Evolutionary conservation across 2,329 filamentous ascomycete genomes (phyloP).

Genomic region (Aphanocladium album): DNA sequence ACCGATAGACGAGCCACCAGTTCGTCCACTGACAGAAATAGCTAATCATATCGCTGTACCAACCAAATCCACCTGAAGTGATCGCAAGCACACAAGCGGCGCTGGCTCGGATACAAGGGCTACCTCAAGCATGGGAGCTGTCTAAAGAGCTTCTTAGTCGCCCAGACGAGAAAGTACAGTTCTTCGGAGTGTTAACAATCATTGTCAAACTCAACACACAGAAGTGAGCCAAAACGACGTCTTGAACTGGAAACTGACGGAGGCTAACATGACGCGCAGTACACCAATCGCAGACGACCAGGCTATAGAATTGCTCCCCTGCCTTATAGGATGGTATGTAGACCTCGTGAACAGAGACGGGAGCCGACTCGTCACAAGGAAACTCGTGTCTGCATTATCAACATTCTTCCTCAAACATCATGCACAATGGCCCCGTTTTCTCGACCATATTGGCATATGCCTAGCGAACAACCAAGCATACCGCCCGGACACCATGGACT

Average conservation of each 20-base stretch:
- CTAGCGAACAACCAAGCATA: slow-evolving; percentile 34
- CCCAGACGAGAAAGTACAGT: slow-evolving; percentile 70
- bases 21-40: neutral
- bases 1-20: too few relatives aligned
- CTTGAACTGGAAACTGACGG: neutral
- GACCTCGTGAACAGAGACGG: slow-evolving; percentile 46
- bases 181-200: slow-evolving; percentile 89
- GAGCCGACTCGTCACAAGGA: slow-evolving; percentile 60
- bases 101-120: slow-evolving; percentile 73
- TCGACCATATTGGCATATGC: slow-evolving; percentile 56
- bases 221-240: slow-evolving; percentile 47
- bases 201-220: slow-evolving; percentile 94
- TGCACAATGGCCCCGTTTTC: slow-evolving; percentile 58
- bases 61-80: slow-evolving; percentile 43
- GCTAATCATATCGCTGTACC: slow-evolving; percentile 50
- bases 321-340: slow-evolving; percentile 59
- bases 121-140: slow-evolving; percentile 77
- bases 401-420: slow-evolving; percentile 72
- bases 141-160: slow-evolving; percentile 69
- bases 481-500: slow-evolving; percentile 19
- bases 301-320: slow-evolving; percentile 53
- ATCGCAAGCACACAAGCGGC: slow-evolving; percentile 60
- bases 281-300: slow-evolving; percentile 51
- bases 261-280: slow-evolving; percentile 23
- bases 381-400: slow-evolving; percentile 71